phyloP scores from a whole-genome alignment of 176 grass and related monocot species.

The Eragrostis curvula region DNA sequence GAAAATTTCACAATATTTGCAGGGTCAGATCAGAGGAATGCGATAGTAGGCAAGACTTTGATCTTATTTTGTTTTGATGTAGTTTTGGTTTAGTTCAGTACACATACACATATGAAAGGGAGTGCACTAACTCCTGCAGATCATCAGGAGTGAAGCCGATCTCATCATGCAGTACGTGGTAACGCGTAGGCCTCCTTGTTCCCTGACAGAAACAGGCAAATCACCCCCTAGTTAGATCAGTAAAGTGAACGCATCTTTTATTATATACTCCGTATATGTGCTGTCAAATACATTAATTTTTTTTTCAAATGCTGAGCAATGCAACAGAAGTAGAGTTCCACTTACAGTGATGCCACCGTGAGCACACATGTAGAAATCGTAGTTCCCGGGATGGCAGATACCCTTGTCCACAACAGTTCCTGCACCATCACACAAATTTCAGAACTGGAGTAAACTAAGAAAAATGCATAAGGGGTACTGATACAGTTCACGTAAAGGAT shows the following conservation, averaged over 20 bases:
- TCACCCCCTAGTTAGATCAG: background rate
- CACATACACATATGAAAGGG: slow-evolving; percentile 77
- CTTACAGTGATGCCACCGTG: slow-evolving; percentile 87
- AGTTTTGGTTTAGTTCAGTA: too few species aligned
- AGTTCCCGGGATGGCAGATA: slow-evolving; percentile 87
- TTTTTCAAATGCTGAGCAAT: too few species aligned
- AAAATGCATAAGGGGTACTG: background rate
- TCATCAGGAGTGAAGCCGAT: slow-evolving; percentile 79
- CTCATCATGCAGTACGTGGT: slow-evolving; percentile 89
- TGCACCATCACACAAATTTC: slow-evolving; percentile 16
- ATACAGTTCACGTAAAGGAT: too few species aligned
- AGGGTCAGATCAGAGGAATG: slow-evolving; percentile 17
- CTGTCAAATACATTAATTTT: too few species aligned
- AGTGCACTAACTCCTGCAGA: slow-evolving; percentile 88
- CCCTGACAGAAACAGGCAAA: slow-evolving; percentile 50
- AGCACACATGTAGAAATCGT: slow-evolving; percentile 94
- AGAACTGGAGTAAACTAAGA: background rate
- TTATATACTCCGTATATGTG: too few species aligned
- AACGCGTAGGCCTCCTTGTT: slow-evolving; percentile 83
- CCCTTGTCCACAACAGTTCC: slow-evolving; percentile 87
- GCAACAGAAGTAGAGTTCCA: too few species aligned
- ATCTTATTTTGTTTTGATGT: too few species aligned
- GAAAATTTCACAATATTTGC: slow-evolving; percentile 1
- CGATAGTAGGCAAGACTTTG: background rate
- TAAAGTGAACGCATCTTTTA: background rate